Base-by-base conservation (phyloP, 2,329 filamentous ascomycete species). In the Stenocarpella maydis region DNA sequence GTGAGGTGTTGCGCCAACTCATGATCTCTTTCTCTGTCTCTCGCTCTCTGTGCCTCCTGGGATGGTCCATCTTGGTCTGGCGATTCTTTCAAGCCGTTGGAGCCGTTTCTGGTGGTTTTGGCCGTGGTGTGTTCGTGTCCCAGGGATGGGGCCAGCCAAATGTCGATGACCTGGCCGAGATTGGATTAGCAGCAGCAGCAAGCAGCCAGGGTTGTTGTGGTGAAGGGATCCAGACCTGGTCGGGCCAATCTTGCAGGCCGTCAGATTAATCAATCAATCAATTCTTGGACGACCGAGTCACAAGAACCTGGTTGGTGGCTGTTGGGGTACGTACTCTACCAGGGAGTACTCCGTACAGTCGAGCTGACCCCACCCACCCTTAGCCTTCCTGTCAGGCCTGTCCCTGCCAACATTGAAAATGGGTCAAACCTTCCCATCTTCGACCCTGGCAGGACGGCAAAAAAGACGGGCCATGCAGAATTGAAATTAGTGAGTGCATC, bases 401-500 rank as follows among this genome's bases (percentile, higher is more conserved):
- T 39, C 54, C 54, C 54, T 58, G 37, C 37, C 43, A n/a, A 37
- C 54, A 28, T 58, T 37, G 37, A 14, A 19, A 14, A 28, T 39
- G 54, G 54, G 54, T 15, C 54, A 43, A 58, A 41, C 37, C 54
- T 58, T 58, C 54, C 37, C 54, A 37, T 12, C 34, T 37, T 37
- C 34, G 2, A 34, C 37, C 54, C 54, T 28, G 21, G 53, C 5
- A 58, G 9, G 9, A 26, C 43, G 54, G 54, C 34, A 37, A 37
- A 37, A 37, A 37, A 37, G 34, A 37, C 12, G 34, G 34, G 34
- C 54, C 37, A 26, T 15, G 37, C 54, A 28, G 12, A 43, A 43
- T 43, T 43, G 54, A 58, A 58, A 58, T 58, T 58, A n/a, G n/a
- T n/a, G n/a, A n/a, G n/a, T n/a, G n/a, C n/a, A 58, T 58, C 37